These are phyloP conservation scores for Coemansia umbellata DNA, from an alignment of 192 early-diverging fungal genomes.

Conservation along the genomic window DNA sequence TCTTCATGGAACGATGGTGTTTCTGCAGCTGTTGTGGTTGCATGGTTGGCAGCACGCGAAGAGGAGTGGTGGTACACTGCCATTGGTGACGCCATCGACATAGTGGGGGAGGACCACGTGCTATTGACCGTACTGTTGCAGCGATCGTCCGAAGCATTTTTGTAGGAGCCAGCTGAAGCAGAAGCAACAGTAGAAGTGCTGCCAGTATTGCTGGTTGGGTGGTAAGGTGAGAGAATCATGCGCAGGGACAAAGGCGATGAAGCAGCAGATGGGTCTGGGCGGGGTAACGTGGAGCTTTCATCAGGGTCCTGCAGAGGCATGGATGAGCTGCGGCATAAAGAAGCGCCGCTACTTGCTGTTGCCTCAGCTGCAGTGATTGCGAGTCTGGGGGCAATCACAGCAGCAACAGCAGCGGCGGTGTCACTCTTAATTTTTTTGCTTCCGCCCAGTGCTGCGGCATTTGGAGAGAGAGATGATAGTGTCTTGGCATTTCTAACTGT, in stretches of 20 bases:
- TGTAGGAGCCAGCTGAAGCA: no score
- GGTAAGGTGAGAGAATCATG: constrained; percentile 1
- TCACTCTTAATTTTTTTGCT: background rate
- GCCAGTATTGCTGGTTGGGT: no score
- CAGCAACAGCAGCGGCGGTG: background rate
- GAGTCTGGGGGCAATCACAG: background rate
- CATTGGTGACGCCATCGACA: background rate
- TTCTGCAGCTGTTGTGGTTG: no score
- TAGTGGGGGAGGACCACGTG: background rate
- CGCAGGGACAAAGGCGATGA: constrained; percentile 6
- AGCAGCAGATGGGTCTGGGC: background rate
- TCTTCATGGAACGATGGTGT: no score
- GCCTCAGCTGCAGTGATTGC: background rate
- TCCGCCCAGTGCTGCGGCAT: background rate
- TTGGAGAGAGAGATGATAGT: background rate
- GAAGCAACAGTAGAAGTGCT: no score
- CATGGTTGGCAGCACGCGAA: no score
- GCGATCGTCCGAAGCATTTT: background rate
- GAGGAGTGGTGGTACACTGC: no score
- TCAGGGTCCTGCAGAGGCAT: constrained; percentile 15
- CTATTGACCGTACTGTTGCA: background rate
- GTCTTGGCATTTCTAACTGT: background rate
- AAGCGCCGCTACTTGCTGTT: background rate
- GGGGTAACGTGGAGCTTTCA: constrained; percentile 10
- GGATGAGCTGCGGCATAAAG: constrained; percentile 32